phyloP scores from a whole-genome alignment of 495 filamentous ascomycete species.

The Tuber borchii region DNA sequence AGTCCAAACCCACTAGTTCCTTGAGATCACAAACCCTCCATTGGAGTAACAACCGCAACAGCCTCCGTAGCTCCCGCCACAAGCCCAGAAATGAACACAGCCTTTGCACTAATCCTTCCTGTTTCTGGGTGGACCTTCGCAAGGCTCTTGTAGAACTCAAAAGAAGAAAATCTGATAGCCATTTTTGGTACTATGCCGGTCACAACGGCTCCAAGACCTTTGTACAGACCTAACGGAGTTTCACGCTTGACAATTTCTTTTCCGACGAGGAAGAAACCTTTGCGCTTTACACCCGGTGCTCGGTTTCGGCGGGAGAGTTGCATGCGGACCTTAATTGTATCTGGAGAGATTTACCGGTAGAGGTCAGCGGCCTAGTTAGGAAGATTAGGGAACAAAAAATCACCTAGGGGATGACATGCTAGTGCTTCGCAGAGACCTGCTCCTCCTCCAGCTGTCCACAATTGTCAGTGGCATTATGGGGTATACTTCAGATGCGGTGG shows the following conservation, averaged over 20 bases:
- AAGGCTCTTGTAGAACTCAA: constrained; percentile 79
- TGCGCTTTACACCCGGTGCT: constrained; percentile 73
- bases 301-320: constrained; percentile 84
- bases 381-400: constrained; percentile 31
- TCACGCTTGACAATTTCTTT: constrained; percentile 80
- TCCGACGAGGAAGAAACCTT: constrained; percentile 83
- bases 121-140: constrained; percentile 47
- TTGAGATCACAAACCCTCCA: constrained; percentile 54
- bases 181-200: constrained; percentile 99
- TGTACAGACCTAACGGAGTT: constrained; percentile 88
- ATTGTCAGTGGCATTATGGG: neutral
- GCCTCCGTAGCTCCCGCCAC: constrained; percentile 92
- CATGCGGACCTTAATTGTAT: constrained; percentile 81
- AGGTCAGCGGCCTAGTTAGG: neutral
- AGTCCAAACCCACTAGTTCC: neutral
- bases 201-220: constrained; percentile 89
- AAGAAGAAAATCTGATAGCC: constrained; percentile 98
- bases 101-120: constrained; percentile 61
- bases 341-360: constrained; percentile 10
- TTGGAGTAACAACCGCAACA: constrained; percentile 89
- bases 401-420: constrained; percentile 91
- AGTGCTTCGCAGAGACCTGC: constrained; percentile 99
- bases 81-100: constrained; percentile 84
- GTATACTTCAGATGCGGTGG: constrained; percentile 1
- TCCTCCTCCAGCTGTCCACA: constrained; percentile 74